Evolutionary conservation across 2,329 filamentous ascomycete species (phyloP).

Genomic region (Arthrinium phaeospermum): DNA sequence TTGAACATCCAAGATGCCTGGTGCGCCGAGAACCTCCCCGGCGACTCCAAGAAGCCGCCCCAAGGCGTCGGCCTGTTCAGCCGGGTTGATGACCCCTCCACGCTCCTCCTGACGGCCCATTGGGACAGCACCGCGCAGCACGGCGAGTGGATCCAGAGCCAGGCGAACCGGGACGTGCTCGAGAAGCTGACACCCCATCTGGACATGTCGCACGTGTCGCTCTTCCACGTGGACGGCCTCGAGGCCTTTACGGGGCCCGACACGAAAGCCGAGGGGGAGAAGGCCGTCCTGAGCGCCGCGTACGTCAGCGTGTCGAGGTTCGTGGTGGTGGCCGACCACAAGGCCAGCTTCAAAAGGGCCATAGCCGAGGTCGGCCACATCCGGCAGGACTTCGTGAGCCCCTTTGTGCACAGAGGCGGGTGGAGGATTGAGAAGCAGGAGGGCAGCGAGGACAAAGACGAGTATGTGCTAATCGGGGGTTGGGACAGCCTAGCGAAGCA

Average conservation of each 20-base stretch:
- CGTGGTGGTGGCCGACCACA: background rate
- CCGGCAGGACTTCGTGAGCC: background rate
- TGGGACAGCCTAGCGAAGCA: background rate
- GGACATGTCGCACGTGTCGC: background rate
- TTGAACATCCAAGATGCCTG: background rate
- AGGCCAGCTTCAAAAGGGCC: background rate
- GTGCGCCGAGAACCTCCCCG: background rate
- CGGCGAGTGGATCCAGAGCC: constrained; percentile 12
- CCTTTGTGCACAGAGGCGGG: constrained; percentile 8
- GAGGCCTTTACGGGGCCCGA: background rate
- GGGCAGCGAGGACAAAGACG: background rate
- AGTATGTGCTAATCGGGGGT: background rate
- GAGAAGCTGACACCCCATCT: background rate
- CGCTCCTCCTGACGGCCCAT: constrained; percentile 17
- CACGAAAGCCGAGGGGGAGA: background rate
- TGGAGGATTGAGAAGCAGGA: constrained; percentile 15
- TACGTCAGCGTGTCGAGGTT: constrained; percentile 9
- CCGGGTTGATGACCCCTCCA: background rate
- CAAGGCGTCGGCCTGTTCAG: background rate
- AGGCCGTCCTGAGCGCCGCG: background rate
- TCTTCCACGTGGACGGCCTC: constrained; percentile 13
- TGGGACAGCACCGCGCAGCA: constrained; percentile 9
- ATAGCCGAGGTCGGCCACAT: background rate
- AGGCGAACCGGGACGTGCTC: constrained; percentile 5
- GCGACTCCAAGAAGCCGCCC: background rate